Evolutionary conservation across 1,284 basidiomycete genomes (phyloP), one percentile per base, ranked within the genome.

Genomic region (Ganoderma lucidum): DNA sequence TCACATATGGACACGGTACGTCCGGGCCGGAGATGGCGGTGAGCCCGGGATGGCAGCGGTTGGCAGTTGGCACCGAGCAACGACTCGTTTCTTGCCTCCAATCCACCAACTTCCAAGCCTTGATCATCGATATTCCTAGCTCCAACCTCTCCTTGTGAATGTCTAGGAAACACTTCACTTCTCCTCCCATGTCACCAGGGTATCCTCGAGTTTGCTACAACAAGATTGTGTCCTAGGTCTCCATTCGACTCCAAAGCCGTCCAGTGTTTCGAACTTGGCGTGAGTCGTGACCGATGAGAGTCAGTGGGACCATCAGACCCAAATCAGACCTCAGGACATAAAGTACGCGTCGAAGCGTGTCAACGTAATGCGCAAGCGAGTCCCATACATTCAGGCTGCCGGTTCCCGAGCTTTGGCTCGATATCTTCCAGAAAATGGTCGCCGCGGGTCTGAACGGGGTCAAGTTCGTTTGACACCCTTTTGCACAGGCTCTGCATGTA

Each of bases 371-470:
- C 2, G 48, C 23, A 0, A 93, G 93, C 60, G 94, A 96, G 79
- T 95, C 96, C 77, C 94, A 96, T 75, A 89, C 93, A 0, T 96
- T 92, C 81, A 87, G 94, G 30, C 81, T 95, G 2, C 94, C 94
- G 3, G 90, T 95, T 0, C 92, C 92, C 0, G 88, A 87, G 6
- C 79, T 96, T 66, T 96, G 94, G 94, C 84, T 88, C 19, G 94
- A 96, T 76, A 90, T 95, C 66, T 86, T 96, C 61, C 89, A 96
- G 74, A 96, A 94, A 78, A 83, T 90, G 72, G 93, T 93, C 74
- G 94, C 93, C 1, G 90, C 91, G 0, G 94, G 94, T 28, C 81
- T 95, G 72, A 96, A 95, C 73, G 86, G 87, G 0, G 83, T 93
- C 70, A 80, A 77, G 78, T 77, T 63, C 12, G 67, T 65, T 0